These are phyloP conservation scores for Rhododendron kiyosumense DNA, from an alignment of 148 eudicot species.

Conservation along the genomic window DNA sequence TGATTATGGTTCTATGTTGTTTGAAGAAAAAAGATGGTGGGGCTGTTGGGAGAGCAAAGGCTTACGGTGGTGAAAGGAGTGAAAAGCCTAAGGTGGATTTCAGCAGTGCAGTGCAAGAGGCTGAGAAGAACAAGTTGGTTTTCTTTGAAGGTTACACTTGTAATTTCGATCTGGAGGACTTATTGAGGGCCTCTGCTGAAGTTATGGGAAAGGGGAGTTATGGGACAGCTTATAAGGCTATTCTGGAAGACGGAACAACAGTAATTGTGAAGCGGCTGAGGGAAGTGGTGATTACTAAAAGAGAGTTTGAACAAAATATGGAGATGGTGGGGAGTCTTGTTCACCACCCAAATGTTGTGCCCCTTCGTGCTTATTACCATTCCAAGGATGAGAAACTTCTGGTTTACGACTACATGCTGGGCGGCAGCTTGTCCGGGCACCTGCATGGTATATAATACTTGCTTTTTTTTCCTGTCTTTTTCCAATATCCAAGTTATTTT, in stretches of 20 bases:
- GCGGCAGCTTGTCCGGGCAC: slow-evolving; percentile 61
- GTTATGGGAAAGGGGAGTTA: slow-evolving; percentile 88
- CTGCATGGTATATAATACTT: slow-evolving; percentile 58
- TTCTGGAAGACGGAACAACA: slow-evolving; percentile 74
- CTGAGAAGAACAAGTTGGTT: slow-evolving; percentile 73
- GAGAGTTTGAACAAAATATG: slow-evolving; percentile 93
- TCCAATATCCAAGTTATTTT: background rate
- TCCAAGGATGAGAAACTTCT: slow-evolving; percentile 95
- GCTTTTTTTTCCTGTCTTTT: background rate
- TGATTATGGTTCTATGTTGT: slow-evolving; percentile 36
- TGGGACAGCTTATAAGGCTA: slow-evolving; percentile 85
- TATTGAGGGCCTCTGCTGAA: slow-evolving; percentile 93
- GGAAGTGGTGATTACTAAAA: slow-evolving; percentile 69
- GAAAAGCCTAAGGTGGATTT: slow-evolving; percentile 67
- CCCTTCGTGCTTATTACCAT: slow-evolving; percentile 85
- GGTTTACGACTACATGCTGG: slow-evolving; percentile 57
- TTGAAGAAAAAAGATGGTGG: slow-evolving; percentile 38
- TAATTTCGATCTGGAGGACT: slow-evolving; percentile 85
- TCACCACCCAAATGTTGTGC: slow-evolving; percentile 54
- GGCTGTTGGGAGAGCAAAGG: slow-evolving; percentile 36
- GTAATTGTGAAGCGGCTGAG: slow-evolving; percentile 84
- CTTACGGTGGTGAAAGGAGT: slow-evolving; percentile 38
- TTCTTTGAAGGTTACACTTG: slow-evolving; percentile 69
- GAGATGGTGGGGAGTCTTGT: slow-evolving; percentile 56
- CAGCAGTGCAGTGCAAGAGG: slow-evolving; percentile 70